phyloP scores from a whole-genome alignment of 768 basidiomycete genomes.

The Pilatotrama ljubarskyi region DNA sequence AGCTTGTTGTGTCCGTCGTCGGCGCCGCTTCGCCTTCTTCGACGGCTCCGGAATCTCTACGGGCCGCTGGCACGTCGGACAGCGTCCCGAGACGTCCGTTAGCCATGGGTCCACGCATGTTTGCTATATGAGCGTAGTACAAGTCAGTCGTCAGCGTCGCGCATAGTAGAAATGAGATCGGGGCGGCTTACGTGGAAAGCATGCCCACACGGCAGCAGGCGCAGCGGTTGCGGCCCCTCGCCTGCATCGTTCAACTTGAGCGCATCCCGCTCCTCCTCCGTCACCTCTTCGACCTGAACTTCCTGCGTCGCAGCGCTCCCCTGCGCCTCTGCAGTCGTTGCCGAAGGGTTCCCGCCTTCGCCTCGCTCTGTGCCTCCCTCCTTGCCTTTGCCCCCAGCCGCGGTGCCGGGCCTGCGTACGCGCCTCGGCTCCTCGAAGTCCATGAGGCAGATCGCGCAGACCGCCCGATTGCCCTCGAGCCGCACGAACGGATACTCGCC shows the following conservation, averaged over 20 bases:
- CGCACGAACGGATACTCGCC: conserved; percentile 80
- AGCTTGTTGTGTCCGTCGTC: background rate
- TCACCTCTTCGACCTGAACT: conserved; percentile 31
- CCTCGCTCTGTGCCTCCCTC: background rate
- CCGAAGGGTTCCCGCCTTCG: background rate
- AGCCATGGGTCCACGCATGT: conserved; percentile 91
- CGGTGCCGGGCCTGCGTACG: conserved; percentile 35
- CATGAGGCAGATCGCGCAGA: conserved; percentile 82
- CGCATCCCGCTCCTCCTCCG: conserved; percentile 42
- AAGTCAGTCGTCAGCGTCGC: conserved; percentile 11
- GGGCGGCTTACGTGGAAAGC: conserved; percentile 77
- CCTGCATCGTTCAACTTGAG: conserved; percentile 70
- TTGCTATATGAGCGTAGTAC: conserved; percentile 45
- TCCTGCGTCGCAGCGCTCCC: conserved; percentile 31
- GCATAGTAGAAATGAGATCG: background rate
- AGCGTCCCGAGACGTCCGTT: conserved; percentile 79
- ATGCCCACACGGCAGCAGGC: conserved; percentile 79
- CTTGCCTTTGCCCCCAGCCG: conserved; percentile 13
- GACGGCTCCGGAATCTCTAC: conserved; percentile 46
- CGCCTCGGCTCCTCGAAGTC: conserved; percentile 77
- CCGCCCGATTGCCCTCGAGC: conserved; percentile 79
- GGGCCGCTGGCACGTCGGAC: conserved; percentile 81
- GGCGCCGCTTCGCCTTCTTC: conserved; percentile 22
- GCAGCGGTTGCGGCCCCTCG: conserved; percentile 72
- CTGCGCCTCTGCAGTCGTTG: background rate